Base-by-base conservation (phyloP, 1,284 basidiomycete species). In the Tilletia setariae region DNA sequence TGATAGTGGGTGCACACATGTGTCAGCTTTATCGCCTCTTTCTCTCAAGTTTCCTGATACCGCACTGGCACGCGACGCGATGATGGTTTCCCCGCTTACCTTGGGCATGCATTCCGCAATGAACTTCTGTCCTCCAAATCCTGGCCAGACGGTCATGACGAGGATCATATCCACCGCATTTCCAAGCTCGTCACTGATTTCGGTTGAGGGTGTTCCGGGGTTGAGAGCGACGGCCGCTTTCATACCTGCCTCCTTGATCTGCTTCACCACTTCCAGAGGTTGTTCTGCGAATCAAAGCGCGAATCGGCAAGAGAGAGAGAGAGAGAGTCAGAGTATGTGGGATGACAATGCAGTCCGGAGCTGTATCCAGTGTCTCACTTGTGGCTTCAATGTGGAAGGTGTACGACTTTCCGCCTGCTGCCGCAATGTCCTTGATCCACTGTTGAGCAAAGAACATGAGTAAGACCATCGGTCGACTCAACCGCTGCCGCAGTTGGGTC, bases 401-500 rank as follows among this genome's bases (percentile, higher is more conserved):
- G 84, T 98, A 99, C 67, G 93, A 87, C 30, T 91, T 87, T 59
- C 96, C 96, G 43, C 96, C 96, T 16, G 96, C 96, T 74, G 92
- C 89, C 23, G 95, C 93, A 71, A 98, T 91, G 79, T 95, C 94
- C 75, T 93, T 86, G 46, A 99, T 92, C 96, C 96, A 98, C 91
- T 97, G 79, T 1, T 25, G 16, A 65, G 19, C 13, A 42, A 59
- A 61, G 59, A 25, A 19, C 51, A 21, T 42, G 42, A 51, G 35
- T 40, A 47, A 25, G 40, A 59, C 28, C 11, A n/a, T n/a, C n/a
- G n/a, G n/a, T n/a, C n/a, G n/a, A n/a, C n/a, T n/a, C n/a, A n/a
- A n/a, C n/a, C n/a, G n/a, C n/a, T n/a, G n/a, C n/a, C n/a, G n/a
- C n/a, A n/a, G n/a, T n/a, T n/a, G n/a, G n/a, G n/a, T n/a, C n/a